Base-by-base conservation (phyloP, 2,329 filamentous ascomycete species). In the Plenodomus lindquistii region DNA sequence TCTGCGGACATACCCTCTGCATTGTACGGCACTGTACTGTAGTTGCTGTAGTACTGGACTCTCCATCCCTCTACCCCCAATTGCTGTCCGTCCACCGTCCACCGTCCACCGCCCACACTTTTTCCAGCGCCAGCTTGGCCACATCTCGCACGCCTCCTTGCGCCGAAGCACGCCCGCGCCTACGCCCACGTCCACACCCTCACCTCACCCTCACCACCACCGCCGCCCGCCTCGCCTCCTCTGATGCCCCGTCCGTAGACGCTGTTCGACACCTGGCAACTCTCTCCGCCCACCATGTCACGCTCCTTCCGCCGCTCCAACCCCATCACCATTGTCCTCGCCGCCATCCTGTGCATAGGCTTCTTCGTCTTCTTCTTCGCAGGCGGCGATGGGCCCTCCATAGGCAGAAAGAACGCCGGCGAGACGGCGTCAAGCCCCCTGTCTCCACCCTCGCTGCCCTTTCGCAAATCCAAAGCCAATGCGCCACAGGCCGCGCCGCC, bases 241-340 rank as follows among this genome's bases (percentile, higher is more conserved):
- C 66, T 69, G 60, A 72, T 72, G 69, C 68, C 37, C 60, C 54
- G 36, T 45, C 42, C 48, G 56, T 72, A 71, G 66, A 60, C 50
- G 15, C 29, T 40, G 27, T 15, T 42, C 43, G 46, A 31, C 52
- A 43, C 52, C 57, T 60, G 65, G 67, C 67, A 66, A 52, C 67
- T 46, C 35, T 52, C 40, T 44, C 50, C 55, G 50, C 50, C 69
- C 55, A 50, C 50, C 69, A 83, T 85, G 82, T 81, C 80, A 68
- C 88, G 89, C 75, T 79, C 80, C 55, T 82, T 93, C 69, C 89
- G 89, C 77, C 88, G 88, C 77, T 84, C 87, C 70, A 94, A 85
- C 74, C 87, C 89, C 55, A 80, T 88, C 67, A 93, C 88, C 45
- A 77, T 93, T 56, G 72, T 87, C 60, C 79, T 95, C 59, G 89